A percentile compares a stretch with the other conserved stretches of the same genome.
These are phyloP conservation scores for Colletotrichum simmondsii DNA, from an alignment of 2,329 filamentous ascomycete species.

Conservation along the genomic window DNA sequence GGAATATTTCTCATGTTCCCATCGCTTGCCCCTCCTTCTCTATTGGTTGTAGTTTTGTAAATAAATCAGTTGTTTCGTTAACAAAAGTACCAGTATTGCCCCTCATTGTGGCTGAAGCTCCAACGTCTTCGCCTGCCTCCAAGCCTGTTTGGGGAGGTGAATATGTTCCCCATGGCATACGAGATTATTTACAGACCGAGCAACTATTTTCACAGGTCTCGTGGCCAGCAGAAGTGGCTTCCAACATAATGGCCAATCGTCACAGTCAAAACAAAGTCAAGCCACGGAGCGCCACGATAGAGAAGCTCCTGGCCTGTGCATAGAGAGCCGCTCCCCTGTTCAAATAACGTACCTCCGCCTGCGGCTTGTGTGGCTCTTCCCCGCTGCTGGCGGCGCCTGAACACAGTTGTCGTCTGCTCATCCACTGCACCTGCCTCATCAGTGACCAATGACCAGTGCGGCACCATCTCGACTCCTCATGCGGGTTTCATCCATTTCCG, in stretches of 20 bases:
- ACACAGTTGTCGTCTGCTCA: conserved; percentile 26
- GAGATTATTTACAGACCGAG: not conserved
- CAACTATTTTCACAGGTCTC: not conserved
- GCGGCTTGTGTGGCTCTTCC: conserved; percentile 6
- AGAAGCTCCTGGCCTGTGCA: not conserved
- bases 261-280: not conserved
- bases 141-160: conserved; percentile 12
- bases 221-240: not conserved
- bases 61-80: conserved; percentile 13
- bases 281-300: not conserved
- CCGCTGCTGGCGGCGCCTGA: conserved; percentile 19
- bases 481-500: conserved; percentile 45
- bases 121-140: conserved; percentile 1
- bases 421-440: conserved; percentile 31
- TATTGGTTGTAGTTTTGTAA: conserved; percentile 8
- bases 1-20: not conserved
- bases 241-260: not conserved
- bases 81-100: conserved; percentile 24
- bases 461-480: conserved; percentile 34
- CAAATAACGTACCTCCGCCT: not conserved
- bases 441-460: conserved; percentile 30
- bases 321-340: conserved; percentile 1
- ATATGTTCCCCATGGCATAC: not conserved
- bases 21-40: conserved; percentile 23
- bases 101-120: conserved; percentile 31